Base-by-base conservation (phyloP, 768 basidiomycete genomes). In the Hericium rajendrae region DNA sequence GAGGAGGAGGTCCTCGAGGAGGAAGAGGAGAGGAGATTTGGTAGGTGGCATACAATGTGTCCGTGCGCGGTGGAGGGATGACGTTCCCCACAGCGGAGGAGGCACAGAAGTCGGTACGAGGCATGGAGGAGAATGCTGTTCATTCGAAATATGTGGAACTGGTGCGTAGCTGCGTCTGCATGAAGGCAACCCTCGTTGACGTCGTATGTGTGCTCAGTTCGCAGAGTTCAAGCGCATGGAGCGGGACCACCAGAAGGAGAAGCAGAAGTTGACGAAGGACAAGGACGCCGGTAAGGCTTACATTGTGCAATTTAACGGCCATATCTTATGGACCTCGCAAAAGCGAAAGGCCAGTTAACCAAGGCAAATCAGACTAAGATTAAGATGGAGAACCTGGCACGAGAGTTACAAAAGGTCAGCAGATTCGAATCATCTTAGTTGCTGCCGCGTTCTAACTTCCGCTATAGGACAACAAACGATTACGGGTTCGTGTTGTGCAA, bases 191-290 rank as follows among this genome's bases (percentile, higher is more conserved):
- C 11, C 22, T 52, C 43, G 48, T 20, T 41, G 43, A 46, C 49
- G 18, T 54, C 46, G 56, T 59, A 52, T 50, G 24, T 56, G 32
- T 32, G 32, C 57, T 43, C 65, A 94, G 91, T 94, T 92, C 70
- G 88, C 90, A 65, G 91, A 93, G 70, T 74, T 91, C 69, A 92
- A 92, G 69, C 80, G 88, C 53, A 71, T 89, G 66, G 91, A 94
- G 71, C 81, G 91, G 61, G 91, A 92, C 67, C 87, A 92, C 65
- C 85, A 90, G 41, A 93, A 90, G 72, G 91, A 93, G 76, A 92
- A 89, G 70, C 91, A 93, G 74, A 93, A 93, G 67, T 76, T 93
- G 32, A 76, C 81, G 51, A 93, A 93, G 73, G 91, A 94, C 76
- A 92, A 92, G 74, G 91, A 93, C 72, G 82, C 88, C 62, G 88